Conservation (phyloP, 2,329 filamentous ascomycete species). For the Pyrenophora graminea region DNA sequence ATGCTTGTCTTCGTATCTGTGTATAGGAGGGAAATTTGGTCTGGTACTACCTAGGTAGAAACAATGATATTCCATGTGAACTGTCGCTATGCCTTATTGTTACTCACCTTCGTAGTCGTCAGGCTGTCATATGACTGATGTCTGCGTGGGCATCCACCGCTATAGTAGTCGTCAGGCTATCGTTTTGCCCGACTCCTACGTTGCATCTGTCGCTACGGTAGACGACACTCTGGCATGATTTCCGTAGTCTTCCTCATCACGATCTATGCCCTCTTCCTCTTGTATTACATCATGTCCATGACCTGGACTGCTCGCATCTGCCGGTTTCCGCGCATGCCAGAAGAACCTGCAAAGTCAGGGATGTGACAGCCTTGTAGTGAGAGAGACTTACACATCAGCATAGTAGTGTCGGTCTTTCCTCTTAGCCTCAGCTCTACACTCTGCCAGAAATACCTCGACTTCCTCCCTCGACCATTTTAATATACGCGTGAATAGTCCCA, state of each 20-base stretch:
- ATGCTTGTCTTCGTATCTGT: no score
- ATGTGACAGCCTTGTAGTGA: rapidly evolving
- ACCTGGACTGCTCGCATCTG: not conserved
- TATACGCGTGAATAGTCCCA: conserved; percentile 36
- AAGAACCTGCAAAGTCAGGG: conserved; percentile 25
- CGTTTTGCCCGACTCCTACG: no score
- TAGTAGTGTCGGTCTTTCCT: conserved; percentile 35
- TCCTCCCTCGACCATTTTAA: conserved; percentile 34
- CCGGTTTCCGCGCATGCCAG: conserved; percentile 32
- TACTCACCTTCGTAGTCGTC: no score
- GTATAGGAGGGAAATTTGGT: no score
- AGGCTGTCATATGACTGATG: no score
- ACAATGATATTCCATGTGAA: no score
- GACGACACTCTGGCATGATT: not conserved
- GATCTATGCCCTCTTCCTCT: conserved; percentile 31
- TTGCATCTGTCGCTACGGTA: not conserved
- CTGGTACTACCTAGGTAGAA: no score
- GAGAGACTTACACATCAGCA: conserved; percentile 27
- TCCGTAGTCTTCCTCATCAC: conserved; percentile 23
- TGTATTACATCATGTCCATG: conserved; percentile 16
- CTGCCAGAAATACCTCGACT: conserved; percentile 34
- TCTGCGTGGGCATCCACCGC: no score
- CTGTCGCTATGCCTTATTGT: no score
- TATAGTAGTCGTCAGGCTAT: no score
- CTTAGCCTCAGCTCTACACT: conserved; percentile 33